Evolutionary conservation across 495 filamentous ascomycete species (phyloP).

Genomic region (Aspergillus ellipticus): DNA sequence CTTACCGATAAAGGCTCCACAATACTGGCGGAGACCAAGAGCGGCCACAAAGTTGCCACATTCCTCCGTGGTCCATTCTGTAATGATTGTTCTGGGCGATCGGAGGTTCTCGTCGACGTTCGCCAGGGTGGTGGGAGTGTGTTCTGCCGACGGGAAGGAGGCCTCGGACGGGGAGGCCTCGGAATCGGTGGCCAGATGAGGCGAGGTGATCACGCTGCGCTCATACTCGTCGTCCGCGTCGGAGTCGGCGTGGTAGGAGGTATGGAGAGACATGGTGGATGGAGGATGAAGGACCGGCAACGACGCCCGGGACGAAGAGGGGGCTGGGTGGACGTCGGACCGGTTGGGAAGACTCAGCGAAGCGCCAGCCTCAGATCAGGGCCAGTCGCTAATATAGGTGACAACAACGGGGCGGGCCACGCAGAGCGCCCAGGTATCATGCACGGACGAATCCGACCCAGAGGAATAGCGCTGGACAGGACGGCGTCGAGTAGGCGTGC

Average conservation of each 20-base stretch:
- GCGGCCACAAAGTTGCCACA: constrained; percentile 79
- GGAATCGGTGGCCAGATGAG: constrained; percentile 67
- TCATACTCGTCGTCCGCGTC: constrained; percentile 96
- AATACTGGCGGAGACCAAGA: constrained; percentile 80
- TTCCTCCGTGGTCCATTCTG: constrained; percentile 85
- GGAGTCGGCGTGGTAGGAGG: constrained; percentile 70
- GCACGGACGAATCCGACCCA: not conserved
- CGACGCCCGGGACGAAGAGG: constrained; percentile 13
- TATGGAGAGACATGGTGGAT: constrained; percentile 46
- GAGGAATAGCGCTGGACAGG: not conserved
- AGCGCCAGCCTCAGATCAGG: not conserved
- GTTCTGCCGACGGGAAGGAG: constrained; percentile 74
- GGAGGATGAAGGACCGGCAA: constrained; percentile 5
- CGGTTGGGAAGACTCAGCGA: constrained; percentile 8
- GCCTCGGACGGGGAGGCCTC: constrained; percentile 79
- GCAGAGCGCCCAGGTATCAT: not conserved
- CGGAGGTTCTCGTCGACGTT: constrained; percentile 62
- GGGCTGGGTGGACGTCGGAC: constrained; percentile 16
- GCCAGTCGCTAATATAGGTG: not conserved
- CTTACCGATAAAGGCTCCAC: constrained; percentile 74
- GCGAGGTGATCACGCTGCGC: constrained; percentile 71
- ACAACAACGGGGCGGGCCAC: not conserved
- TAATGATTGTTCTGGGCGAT: constrained; percentile 74
- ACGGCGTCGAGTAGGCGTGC: constrained; percentile 12
- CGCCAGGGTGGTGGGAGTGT: constrained; percentile 83